Evolutionary conservation across 345 rosid species (phyloP), one percentile per base, ranked within the genome.

Genomic region (Eucalyptus leucophloia): DNA sequence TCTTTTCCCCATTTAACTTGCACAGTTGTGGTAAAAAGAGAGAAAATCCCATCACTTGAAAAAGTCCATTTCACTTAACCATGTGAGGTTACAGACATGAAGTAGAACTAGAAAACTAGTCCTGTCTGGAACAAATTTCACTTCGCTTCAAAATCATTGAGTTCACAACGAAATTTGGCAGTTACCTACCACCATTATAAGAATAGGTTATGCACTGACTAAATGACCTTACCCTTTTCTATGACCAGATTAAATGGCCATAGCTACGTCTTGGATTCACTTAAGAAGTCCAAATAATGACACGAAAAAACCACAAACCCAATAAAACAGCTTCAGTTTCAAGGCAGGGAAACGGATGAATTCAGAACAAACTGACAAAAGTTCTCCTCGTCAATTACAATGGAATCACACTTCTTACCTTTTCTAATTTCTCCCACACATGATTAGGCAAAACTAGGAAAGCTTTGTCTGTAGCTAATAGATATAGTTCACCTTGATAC

Each of bases 361-460:
- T n/a, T 65, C 72, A 65, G 72, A 65, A 30, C 37, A 0, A n/a
- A 65, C 19, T 65, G 37, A 82, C 3, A 16, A 65, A 65, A 65
- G 37, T 4, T 65, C 72, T n/a, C 42, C 23, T 17, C 23, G 21
- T 19, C 21, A 58, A 18, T 32, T 21, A 49, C 81, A 51, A 56
- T 19, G 24, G 7, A n/a, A 28, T 47, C 89, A 32, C 60, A 30
- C 13, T 65, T 3, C 65, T 91, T 95, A 98, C 99, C 99, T 96
- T 98, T 90, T 96, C 95, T 54, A 98, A 92, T 92, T 96, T 98
- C 92, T 97, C 99, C 99, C 99, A 98, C 49, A 98, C 99, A 92
- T 96, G 90, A 93, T 97, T 96, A 28, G 95, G 97, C 93, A 94
- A 94, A 91, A 92, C 94, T 88, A 96, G 89, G 90, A 96, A 97